Percentiles rank a stretch among this genome's conserved stretches.
These are phyloP conservation scores for Jatropha podagrica DNA, from an alignment of 441 rosid genomes.

Conservation along the genomic window DNA sequence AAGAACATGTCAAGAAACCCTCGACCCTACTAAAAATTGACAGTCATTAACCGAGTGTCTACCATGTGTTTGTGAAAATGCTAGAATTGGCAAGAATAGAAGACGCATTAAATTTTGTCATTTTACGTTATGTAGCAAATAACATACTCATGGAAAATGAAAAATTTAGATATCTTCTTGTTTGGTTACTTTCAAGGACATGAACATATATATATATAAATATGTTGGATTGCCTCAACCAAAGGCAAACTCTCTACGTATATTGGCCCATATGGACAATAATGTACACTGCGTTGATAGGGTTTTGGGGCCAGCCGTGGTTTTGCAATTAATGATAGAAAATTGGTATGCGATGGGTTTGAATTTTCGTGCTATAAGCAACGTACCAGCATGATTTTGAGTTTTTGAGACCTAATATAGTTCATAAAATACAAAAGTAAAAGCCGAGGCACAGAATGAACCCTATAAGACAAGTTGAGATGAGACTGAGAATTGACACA, in stretches of 20 bases:
- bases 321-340: constrained; percentile 11
- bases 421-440: neutral
- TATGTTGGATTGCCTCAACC: constrained; percentile 14
- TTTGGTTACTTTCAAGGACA: constrained; percentile 9
- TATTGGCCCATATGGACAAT: constrained; percentile 21
- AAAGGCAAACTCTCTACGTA: constrained; percentile 21
- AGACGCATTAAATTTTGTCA: constrained; percentile 14
- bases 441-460: neutral
- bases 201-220: neutral
- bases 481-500: neutral
- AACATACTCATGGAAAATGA: too few species aligned
- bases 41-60: neutral
- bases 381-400: too few species aligned
- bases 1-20: neutral
- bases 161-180: neutral
- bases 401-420: neutral
- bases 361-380: neutral
- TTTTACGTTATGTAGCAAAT: too few species aligned
- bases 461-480: neutral
- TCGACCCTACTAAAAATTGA: constrained; percentile 5
- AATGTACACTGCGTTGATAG: constrained; percentile 18
- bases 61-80: neutral
- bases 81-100: constrained; percentile 8
- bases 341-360: neutral
- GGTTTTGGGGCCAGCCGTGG: constrained; percentile 19